Evolutionary conservation across 2,329 filamentous ascomycete genomes (phyloP), one percentile per base, ranked within the genome.

Genomic region (Penicillium sp.): DNA sequence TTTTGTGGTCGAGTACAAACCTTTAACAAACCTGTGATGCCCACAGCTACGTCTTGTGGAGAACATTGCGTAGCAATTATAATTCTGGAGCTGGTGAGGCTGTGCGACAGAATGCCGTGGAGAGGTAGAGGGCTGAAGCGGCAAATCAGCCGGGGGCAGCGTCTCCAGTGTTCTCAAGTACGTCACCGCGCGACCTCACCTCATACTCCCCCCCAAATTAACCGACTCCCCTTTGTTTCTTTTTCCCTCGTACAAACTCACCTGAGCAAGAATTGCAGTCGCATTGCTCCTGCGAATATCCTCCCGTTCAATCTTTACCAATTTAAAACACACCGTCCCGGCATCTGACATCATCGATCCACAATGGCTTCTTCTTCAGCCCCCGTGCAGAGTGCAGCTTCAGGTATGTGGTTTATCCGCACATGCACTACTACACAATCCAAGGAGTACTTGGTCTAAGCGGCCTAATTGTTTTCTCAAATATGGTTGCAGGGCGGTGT

Each of bases 151-250:
- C 57, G 53, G 56, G 58, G 59, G 67, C 67, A 72, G 65, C 62
- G 64, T 62, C 63, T 58, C 63, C 51, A 54, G 56, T 59, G 45
- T 49, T 61, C 63, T 69, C 69, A 70, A 67, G 62, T 71, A 72
- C 71, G 67, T 73, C 69, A 71, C 69, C 60, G 63, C 66, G 67
- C 70, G 69, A 72, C 68, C 66, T 73, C 68, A 69, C 57, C 56
- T 68, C 62, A 53, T 12, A 19, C 59, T 58, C 48, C 48, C 48
- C 48, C 54, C 48, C 38, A 60, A 50, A 62, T 59, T 57, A 60
- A 63, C 54, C 51, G 35, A 61, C 50, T 53, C 33, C 51, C 56
- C 57, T 57, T 33, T 50, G 19, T 40, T 58, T 54, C 29, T 27
- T 55, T 54, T 37, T 58, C 46, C 43, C 46, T 50, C 47, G 37